These are phyloP conservation scores for Globisporangium okanoganense DNA, from an alignment of 352 stramenopile species.

Conservation along the genomic window DNA sequence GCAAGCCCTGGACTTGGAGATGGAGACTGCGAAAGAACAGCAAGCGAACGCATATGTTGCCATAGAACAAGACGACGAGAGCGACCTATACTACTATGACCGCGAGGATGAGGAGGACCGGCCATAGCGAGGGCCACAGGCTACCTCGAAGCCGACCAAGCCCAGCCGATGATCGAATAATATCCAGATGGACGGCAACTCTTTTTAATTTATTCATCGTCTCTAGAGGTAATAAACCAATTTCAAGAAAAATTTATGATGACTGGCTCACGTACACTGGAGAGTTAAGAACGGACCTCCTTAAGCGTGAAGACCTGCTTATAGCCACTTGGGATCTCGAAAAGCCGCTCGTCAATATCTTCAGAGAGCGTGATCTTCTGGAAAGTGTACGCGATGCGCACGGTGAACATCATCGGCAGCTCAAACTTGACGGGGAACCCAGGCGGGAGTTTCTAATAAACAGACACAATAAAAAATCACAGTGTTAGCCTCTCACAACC, in stretches of 20 bases:
- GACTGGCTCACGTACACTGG: too few species aligned
- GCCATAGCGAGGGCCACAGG: neutral
- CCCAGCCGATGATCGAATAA: neutral
- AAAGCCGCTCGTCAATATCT: conserved; percentile 44
- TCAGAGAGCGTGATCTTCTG: conserved; percentile 56
- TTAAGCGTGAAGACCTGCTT: conserved; percentile 52
- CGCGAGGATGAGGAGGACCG: neutral
- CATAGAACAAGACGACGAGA: conserved; percentile 5
- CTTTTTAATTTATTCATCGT: conserved; percentile 5
- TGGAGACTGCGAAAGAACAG: neutral
- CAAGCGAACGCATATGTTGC: neutral
- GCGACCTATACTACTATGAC: conserved; percentile 6
- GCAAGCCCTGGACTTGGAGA: neutral
- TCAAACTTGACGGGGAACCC: conserved; percentile 82
- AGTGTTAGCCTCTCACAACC: conserved; percentile 4
- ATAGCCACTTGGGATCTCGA: conserved; percentile 53
- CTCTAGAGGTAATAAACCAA: neutral
- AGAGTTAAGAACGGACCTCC: conserved; percentile 33
- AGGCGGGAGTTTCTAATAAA: conserved; percentile 64
- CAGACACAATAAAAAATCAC: neutral
- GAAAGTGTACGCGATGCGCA: conserved; percentile 81
- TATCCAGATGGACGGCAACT: neutral
- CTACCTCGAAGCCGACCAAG: conserved; percentile 5
- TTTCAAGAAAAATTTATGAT: neutral
- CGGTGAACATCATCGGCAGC: conserved; percentile 78